Conservation (phyloP, 1,284 basidiomycete species). For the Sparassis latifolia region DNA sequence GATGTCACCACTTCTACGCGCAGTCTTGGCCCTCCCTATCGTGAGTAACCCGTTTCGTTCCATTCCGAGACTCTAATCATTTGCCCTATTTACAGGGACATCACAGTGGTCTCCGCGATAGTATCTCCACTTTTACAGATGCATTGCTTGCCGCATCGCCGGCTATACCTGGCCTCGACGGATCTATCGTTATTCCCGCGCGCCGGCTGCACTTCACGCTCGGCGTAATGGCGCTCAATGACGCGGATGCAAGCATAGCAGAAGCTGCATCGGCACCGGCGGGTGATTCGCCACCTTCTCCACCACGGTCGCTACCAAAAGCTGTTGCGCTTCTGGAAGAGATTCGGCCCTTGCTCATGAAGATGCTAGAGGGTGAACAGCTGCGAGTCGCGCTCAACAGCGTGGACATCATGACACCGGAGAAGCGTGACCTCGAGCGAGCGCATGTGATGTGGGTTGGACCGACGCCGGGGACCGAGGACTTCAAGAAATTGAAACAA, state of each 20-base stretch:
- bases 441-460: conserved; percentile 58
- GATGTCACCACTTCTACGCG: background rate
- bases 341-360: conserved; percentile 38
- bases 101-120: conserved; percentile 35
- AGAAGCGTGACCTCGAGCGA: conserved; percentile 28
- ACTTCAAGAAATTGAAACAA: conserved; percentile 23
- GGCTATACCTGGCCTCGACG: conserved; percentile 50
- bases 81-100: conserved; percentile 37
- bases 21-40: conserved; percentile 21
- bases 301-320: conserved; percentile 30
- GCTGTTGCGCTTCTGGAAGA: conserved; percentile 44
- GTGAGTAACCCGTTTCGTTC: conserved; percentile 4
- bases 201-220: conserved; percentile 63
- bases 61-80: background rate
- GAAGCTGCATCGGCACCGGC: background rate
- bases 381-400: conserved; percentile 40
- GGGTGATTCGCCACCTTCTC: background rate
- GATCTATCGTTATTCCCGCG: conserved; percentile 51
- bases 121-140: conserved; percentile 39
- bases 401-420: conserved; percentile 47
- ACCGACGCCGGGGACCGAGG: conserved; percentile 27
- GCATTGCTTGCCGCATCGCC: conserved; percentile 31
- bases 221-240: conserved; percentile 56
- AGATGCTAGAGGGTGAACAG: conserved; percentile 15
- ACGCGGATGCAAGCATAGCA: background rate